Base-by-base conservation (phyloP, 1,284 basidiomycete genomes). In the Sphagnurus paluster region DNA sequence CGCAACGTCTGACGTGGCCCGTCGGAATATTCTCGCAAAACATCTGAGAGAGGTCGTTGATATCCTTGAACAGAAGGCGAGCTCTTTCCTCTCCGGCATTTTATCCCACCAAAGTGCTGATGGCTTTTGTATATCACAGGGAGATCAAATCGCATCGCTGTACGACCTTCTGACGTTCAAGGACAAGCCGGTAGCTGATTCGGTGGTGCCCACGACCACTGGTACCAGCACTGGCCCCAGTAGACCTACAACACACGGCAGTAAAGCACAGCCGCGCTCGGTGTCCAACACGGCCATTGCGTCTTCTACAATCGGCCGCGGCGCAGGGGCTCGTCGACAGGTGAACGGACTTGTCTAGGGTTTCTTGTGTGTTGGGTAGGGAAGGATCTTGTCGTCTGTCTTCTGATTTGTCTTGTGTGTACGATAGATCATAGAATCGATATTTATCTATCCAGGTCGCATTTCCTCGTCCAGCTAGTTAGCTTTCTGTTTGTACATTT, bases 21-120 rank as follows among this genome's bases (percentile, higher is more conserved):
- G 90, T 62, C 76, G 93, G 24, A 89, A 90, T 53, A 77, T 87
- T 7, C 72, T 96, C 20, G 91, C 93, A 0, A 80, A 84, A 50
- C 93, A 94, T 64, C 72, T 97, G 46, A 83, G 81, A 33, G 90
- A 95, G 61, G 90, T 96, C 13, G 90, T 97, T 39, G 90, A 94
- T 64, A 76, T 87, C 35, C 74, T 97, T 23, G 94, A 96, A 59
- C 80, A 83, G 56, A 94, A 93, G 82, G 91, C 89, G 46, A 20
- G 48, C 45, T 26, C 42, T 16, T 24, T 45, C 33, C 9, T 20
- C 39, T 28, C 23, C n/a, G 41, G 16, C 5, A 39, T 6, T 23
- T 29, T 45, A 17, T 42, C 16, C 48, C 11, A n/a, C n/a, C n/a
- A n/a, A n/a, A n/a, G 6, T 4, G 7, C 40, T 10, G 3, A 24